Conservation (phyloP, 257 asterid species). For the Solanum peruvianum region DNA sequence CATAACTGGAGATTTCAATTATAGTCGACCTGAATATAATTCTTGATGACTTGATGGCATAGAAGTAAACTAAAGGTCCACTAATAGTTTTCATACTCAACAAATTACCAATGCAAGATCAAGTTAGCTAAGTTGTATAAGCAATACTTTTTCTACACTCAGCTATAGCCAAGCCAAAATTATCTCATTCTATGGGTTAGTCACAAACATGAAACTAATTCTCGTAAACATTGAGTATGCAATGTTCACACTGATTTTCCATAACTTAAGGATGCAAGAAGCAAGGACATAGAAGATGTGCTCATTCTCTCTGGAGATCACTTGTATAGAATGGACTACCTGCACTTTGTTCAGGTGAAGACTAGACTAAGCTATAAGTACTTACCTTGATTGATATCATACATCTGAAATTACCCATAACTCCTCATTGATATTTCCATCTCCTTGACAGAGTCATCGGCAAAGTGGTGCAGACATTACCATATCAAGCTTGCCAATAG, state of each 20-base stretch:
- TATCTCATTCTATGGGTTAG: background rate
- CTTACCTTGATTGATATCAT: background rate
- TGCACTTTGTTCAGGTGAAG: slow-evolving; percentile 86
- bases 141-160: background rate
- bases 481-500: slow-evolving; percentile 67
- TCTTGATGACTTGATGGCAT: background rate
- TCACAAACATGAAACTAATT: background rate
- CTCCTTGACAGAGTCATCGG: slow-evolving; percentile 58
- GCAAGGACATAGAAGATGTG: slow-evolving; percentile 89
- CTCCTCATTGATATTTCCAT: background rate
- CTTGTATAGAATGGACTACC: slow-evolving; percentile 91
- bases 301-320: slow-evolving; percentile 97
- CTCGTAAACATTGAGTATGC: background rate
- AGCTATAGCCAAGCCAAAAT: background rate
- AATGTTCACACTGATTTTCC: background rate
- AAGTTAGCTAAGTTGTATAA: background rate
- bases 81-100: background rate
- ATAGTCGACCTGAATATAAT: background rate
- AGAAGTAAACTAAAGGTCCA: background rate
- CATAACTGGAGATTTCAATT: background rate
- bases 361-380: background rate
- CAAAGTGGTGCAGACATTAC: slow-evolving; percentile 97
- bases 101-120: background rate
- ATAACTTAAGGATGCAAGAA: slow-evolving; percentile 68
- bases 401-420: background rate